phyloP scores from a whole-genome alignment of 225 moss, liverwort and hornwort genomes.

The Pseudoscleropodium purum region DNA sequence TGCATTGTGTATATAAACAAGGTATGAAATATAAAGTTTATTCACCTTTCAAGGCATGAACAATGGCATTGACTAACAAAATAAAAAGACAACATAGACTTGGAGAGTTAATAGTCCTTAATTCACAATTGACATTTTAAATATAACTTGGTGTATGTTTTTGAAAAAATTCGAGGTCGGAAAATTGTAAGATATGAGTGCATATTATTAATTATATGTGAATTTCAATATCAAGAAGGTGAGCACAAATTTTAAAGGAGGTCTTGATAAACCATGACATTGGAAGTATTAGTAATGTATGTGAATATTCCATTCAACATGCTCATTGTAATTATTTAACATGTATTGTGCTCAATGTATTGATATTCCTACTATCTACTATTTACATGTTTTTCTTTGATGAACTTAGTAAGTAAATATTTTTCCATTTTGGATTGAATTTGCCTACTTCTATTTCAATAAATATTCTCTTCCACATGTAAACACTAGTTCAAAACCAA shows the following conservation, averaged over 20 bases:
- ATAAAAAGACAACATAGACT: background rate
- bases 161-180: background rate
- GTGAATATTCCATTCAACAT: background rate
- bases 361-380: background rate
- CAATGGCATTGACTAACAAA: background rate
- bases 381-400: fast-evolving
- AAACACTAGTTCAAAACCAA: too few species aligned
- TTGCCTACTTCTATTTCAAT: background rate
- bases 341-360: background rate
- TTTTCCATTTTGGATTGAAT: background rate
- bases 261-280: background rate
- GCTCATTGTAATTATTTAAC: background rate
- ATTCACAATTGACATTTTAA: background rate
- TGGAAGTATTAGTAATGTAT: background rate
- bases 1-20: background rate
- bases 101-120: fast-evolving
- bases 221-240: background rate
- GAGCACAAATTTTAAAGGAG: background rate
- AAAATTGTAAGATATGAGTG: background rate
- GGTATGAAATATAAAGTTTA: background rate
- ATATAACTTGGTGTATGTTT: background rate
- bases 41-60: background rate
- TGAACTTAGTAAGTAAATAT: background rate
- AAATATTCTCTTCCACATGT: background rate
- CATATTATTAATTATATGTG: background rate